Percentiles rank a stretch among this genome's conserved stretches.
Conservation (phyloP, 2,329 filamentous ascomycete species). For the Gaeumannomyces sp. region DNA sequence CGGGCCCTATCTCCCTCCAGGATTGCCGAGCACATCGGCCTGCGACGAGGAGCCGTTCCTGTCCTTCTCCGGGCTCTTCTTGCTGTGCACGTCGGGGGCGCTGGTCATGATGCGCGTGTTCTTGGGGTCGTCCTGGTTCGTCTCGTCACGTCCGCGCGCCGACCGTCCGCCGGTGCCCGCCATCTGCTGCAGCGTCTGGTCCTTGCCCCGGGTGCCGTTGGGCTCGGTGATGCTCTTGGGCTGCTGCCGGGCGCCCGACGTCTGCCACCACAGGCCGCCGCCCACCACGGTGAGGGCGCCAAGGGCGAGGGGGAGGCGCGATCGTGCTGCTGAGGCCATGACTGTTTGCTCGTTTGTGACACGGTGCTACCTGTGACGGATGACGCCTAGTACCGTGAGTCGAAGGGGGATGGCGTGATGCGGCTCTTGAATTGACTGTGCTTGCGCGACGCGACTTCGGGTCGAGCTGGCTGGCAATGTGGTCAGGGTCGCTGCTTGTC, state of each 20-base stretch:
- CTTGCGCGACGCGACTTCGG: too few relatives aligned
- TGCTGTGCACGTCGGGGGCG: slow-evolving; percentile 5
- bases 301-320: slow-evolving; percentile 16
- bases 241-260: slow-evolving; percentile 12
- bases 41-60: not conserved
- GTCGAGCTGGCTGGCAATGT: too few relatives aligned
- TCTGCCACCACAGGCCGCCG: slow-evolving; percentile 8
- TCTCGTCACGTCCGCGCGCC: slow-evolving; percentile 18
- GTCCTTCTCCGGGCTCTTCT: slow-evolving; percentile 1
- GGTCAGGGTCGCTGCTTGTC: too few relatives aligned
- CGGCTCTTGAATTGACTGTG: too few relatives aligned
- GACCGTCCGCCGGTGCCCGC: slow-evolving; percentile 16
- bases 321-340: slow-evolving; percentile 21
- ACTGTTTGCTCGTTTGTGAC: slow-evolving; percentile 30
- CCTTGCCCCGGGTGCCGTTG: slow-evolving; percentile 8
- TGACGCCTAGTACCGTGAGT: too few relatives aligned
- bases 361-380: too few relatives aligned
- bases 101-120: slow-evolving; percentile 5
- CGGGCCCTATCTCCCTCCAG: not conserved
- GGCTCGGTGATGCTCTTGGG: slow-evolving; percentile 14
- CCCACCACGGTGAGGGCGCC: slow-evolving; percentile 2
- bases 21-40: not conserved
- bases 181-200: slow-evolving; percentile 18
- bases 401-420: too few relatives aligned
- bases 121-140: slow-evolving; percentile 5